Percentiles rank a stretch among this genome's conserved stretches.
These are phyloP conservation scores for Cnidoscolus chayamansa DNA, from an alignment of 441 rosid species.

Conservation along the genomic window DNA sequence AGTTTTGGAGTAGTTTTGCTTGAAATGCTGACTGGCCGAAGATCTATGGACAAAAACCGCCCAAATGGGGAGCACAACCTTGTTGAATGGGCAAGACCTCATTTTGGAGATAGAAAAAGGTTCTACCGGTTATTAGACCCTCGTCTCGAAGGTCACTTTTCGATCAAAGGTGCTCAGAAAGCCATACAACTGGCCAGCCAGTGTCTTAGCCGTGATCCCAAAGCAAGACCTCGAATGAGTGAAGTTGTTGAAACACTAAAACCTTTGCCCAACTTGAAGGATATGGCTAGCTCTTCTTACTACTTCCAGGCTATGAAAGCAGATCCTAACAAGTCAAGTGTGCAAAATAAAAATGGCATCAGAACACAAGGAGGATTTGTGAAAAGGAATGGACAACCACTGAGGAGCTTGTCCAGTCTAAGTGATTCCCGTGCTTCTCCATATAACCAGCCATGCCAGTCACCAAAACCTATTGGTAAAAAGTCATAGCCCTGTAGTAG, in stretches of 20 bases:
- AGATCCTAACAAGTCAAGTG: slow-evolving; percentile 32
- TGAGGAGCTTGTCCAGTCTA: slow-evolving; percentile 40
- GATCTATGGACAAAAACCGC: slow-evolving; percentile 39
- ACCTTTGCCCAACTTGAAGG: slow-evolving; percentile 40
- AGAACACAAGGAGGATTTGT: slow-evolving; percentile 31
- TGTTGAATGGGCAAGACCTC: slow-evolving; percentile 42
- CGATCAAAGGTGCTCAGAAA: slow-evolving; percentile 37
- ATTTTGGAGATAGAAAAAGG: slow-evolving; percentile 34
- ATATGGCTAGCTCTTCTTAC: slow-evolving; percentile 51
- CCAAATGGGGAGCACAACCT: slow-evolving; percentile 42
- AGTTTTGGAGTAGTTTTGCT: slow-evolving; percentile 51
- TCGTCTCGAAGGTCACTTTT: slow-evolving; percentile 41
- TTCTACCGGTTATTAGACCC: slow-evolving; percentile 37
- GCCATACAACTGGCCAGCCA: slow-evolving; percentile 34
- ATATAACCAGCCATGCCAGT: slow-evolving; percentile 36
- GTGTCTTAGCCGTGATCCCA: slow-evolving; percentile 37
- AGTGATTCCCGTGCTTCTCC: slow-evolving; percentile 39
- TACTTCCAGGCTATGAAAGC: slow-evolving; percentile 40
- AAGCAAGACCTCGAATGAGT: slow-evolving; percentile 41
- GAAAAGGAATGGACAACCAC: slow-evolving; percentile 36
- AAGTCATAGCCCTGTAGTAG: slow-evolving; percentile 21
- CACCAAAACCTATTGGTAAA: slow-evolving; percentile 40
- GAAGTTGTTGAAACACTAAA: slow-evolving; percentile 40
- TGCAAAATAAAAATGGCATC: slow-evolving; percentile 32
- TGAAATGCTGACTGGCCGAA: slow-evolving; percentile 46